These are phyloP conservation scores for Cytospora schulzeri DNA, from an alignment of 2,329 filamentous ascomycete genomes.

Conservation along the genomic window DNA sequence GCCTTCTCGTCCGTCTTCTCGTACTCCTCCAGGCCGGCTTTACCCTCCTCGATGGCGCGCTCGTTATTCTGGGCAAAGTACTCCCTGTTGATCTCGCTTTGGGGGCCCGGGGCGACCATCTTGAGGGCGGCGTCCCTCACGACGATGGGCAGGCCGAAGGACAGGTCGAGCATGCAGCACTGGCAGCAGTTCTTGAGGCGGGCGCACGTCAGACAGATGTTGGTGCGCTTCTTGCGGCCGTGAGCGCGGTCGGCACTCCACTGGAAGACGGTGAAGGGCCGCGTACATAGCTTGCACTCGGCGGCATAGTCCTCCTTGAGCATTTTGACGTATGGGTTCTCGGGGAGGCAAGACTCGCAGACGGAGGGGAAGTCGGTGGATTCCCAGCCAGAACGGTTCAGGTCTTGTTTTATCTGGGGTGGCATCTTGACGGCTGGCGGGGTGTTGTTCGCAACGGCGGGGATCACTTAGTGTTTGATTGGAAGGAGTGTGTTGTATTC, in stretches of 20 bases:
- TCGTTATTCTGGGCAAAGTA: constrained; percentile 99
- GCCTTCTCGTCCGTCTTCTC: constrained; percentile 98
- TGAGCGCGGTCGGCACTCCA: constrained; percentile 91
- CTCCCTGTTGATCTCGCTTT: constrained; percentile 91
- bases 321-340: constrained; percentile 99
- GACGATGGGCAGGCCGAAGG: constrained; percentile 91
- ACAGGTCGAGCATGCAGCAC: constrained; percentile 97
- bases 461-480: neutral
- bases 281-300: constrained; percentile 85
- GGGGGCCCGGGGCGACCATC: constrained; percentile 93
- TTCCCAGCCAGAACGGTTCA: constrained; percentile 96
- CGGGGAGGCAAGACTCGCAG: constrained; percentile 89
- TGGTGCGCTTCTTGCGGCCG: constrained; percentile 88
- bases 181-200: constrained; percentile 98
- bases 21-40: constrained; percentile 83
- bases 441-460: neutral
- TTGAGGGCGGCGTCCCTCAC: constrained; percentile 95
- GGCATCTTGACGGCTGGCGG: constrained; percentile 60
- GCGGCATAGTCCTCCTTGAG: constrained; percentile 94
- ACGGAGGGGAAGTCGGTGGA: constrained; percentile 87
- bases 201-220: constrained; percentile 94
- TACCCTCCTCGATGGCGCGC: constrained; percentile 89
- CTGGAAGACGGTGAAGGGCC: constrained; percentile 92
- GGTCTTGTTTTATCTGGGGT: constrained; percentile 92
- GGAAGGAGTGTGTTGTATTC: neutral